phyloP scores from a whole-genome alignment of 2,329 filamentous ascomycete species.

The Achaetomium macrosporum region DNA sequence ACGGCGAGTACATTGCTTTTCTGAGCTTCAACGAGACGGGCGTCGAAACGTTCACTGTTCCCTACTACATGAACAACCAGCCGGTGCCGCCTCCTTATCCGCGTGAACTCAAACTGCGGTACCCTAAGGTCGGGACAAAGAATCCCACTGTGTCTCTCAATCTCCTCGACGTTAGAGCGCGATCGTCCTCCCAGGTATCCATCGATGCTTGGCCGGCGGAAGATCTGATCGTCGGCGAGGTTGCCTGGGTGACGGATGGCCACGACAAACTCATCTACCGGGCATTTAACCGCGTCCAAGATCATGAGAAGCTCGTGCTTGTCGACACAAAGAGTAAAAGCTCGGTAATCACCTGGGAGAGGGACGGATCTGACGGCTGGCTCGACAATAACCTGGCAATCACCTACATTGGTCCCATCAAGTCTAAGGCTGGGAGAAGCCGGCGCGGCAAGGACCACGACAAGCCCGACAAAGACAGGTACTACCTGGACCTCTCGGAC shows the following conservation, averaged over 20 bases:
- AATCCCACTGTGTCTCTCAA: conserved; percentile 61
- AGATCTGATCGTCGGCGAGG: conserved; percentile 61
- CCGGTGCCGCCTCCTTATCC: conserved; percentile 56
- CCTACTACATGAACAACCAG: conserved; percentile 59
- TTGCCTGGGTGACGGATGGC: conserved; percentile 59
- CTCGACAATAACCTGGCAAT: conserved; percentile 55
- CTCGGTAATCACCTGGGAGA: conserved; percentile 46
- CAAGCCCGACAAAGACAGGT: conserved; percentile 28
- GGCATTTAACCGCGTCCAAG: conserved; percentile 63
- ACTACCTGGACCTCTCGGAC: conserved; percentile 63
- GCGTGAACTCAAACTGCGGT: conserved; percentile 55
- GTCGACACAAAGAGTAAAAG: conserved; percentile 47
- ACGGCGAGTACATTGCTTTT: conserved; percentile 49
- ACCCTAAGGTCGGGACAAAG: conserved; percentile 62
- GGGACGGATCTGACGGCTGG: conserved; percentile 57
- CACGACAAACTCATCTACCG: conserved; percentile 59
- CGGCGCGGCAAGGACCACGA: neutral
- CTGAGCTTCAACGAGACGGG: conserved; percentile 59
- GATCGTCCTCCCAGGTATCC: conserved; percentile 40
- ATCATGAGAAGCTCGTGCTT: conserved; percentile 55
- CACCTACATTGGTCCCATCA: conserved; percentile 45
- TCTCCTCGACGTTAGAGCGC: conserved; percentile 47
- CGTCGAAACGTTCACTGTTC: conserved; percentile 59
- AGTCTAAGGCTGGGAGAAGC: conserved; percentile 21
- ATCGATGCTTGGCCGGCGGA: conserved; percentile 54